These are phyloP conservation scores for Talaromyces rugulosus DNA, from an alignment of 2,329 filamentous ascomycete genomes.

Conservation along the genomic window DNA sequence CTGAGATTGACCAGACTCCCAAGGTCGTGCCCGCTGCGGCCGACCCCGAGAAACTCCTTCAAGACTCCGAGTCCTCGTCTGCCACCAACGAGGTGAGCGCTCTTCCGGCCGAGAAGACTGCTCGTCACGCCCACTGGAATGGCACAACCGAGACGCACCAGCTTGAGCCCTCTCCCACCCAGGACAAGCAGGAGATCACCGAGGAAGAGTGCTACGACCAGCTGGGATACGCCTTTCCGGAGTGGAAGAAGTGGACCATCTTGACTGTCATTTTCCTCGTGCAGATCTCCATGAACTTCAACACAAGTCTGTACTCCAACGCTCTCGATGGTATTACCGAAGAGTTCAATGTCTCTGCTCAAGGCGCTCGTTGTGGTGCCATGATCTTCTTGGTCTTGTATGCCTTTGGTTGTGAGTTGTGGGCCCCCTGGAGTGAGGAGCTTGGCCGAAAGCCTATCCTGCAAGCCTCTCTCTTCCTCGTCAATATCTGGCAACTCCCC, in stretches of 20 bases:
- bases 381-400: slow-evolving; percentile 76
- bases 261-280: slow-evolving; percentile 69
- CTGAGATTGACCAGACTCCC: not conserved
- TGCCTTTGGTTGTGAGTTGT: slow-evolving; percentile 81
- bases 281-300: slow-evolving; percentile 75
- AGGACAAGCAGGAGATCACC: slow-evolving; percentile 35
- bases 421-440: slow-evolving; percentile 85
- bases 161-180: slow-evolving; percentile 21
- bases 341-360: slow-evolving; percentile 64
- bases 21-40: not conserved
- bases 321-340: slow-evolving; percentile 61
- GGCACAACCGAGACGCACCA: slow-evolving; percentile 17
- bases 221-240: slow-evolving; percentile 59
- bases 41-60: slow-evolving; percentile 21
- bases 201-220: slow-evolving; percentile 62
- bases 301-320: slow-evolving; percentile 70
- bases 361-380: slow-evolving; percentile 68
- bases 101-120: slow-evolving; percentile 12
- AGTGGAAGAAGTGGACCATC: slow-evolving; percentile 67
- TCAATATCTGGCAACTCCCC: slow-evolving; percentile 73
- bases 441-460: slow-evolving; percentile 72
- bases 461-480: slow-evolving; percentile 67
- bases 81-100: slow-evolving; percentile 24
- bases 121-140: slow-evolving; percentile 17
- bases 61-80: slow-evolving; percentile 30